These are phyloP conservation scores for Botrytis sinoallii DNA, from an alignment of 2,329 filamentous ascomycete genomes.

Conservation along the genomic window DNA sequence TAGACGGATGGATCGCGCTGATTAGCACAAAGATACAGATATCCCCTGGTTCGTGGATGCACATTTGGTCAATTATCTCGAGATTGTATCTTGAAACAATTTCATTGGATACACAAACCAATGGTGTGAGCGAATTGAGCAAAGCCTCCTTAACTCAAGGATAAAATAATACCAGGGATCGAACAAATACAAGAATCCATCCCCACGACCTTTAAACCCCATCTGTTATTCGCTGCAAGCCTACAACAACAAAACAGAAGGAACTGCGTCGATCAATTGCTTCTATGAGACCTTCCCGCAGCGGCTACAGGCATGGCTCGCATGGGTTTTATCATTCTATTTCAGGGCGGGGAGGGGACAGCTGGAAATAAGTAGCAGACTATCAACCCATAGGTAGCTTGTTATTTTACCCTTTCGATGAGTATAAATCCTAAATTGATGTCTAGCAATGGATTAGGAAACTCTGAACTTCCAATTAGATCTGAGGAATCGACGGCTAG, in stretches of 20 bases:
- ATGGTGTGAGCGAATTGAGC: background rate
- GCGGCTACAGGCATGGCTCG: slow-evolving; percentile 2
- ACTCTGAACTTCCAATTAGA: background rate
- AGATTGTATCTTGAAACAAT: background rate
- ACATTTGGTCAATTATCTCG: background rate
- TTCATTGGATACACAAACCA: background rate
- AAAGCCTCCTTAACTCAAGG: background rate
- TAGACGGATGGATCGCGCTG: background rate
- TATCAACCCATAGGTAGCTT: background rate
- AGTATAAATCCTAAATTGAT: background rate
- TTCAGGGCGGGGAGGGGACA: background rate
- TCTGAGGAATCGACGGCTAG: background rate
- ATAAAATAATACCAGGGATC: background rate
- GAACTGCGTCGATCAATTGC: background rate
- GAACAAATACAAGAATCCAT: background rate
- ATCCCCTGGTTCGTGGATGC: background rate
- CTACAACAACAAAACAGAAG: background rate
- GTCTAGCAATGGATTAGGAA: background rate
- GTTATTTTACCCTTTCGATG: background rate
- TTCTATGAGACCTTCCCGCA: background rate
- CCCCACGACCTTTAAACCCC: background rate
- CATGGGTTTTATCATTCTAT: background rate
- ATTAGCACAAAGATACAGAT: background rate
- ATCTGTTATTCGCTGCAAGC: background rate
- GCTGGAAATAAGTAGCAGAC: background rate